These are phyloP conservation scores for Batkoa obscura DNA, from an alignment of 371 early-diverging fungal genomes.

Conservation along the genomic window DNA sequence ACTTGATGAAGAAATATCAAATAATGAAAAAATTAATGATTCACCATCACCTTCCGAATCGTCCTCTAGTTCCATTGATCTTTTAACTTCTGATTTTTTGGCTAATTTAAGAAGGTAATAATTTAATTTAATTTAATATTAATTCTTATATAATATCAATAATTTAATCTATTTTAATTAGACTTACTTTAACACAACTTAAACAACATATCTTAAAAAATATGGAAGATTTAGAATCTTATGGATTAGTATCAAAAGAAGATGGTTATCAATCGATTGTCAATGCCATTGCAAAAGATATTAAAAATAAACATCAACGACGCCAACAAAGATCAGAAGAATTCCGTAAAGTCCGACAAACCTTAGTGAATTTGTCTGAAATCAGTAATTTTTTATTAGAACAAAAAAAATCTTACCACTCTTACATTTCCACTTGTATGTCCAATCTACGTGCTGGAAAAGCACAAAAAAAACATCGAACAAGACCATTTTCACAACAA, in stretches of 20 bases:
- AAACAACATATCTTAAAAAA: conserved; percentile 24
- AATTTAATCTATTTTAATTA: too few relatives aligned
- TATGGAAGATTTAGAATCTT: conserved; percentile 50
- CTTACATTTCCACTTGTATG: conserved; percentile 78
- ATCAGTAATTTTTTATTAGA: conserved; percentile 60
- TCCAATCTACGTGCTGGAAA: conserved; percentile 62
- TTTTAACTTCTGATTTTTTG: conserved; percentile 9
- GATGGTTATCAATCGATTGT: conserved; percentile 71
- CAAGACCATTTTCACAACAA: conserved; percentile 74
- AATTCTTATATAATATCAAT: too few relatives aligned
- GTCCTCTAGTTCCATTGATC: conserved; percentile 7
- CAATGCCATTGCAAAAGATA: conserved; percentile 76
- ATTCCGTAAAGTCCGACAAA: conserved; percentile 44
- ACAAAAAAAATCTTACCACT: conserved; percentile 72
- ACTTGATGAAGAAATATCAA: conserved; percentile 18
- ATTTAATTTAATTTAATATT: not conserved
- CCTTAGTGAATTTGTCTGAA: conserved; percentile 58
- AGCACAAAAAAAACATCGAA: conserved; percentile 45
- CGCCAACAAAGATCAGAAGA: conserved; percentile 59
- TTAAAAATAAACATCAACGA: conserved; percentile 78
- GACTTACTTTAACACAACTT: not conserved
- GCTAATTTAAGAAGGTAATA: conserved; percentile 8
- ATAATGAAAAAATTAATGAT: not conserved
- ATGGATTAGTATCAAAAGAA: conserved; percentile 26
- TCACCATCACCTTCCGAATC: not conserved